Base-by-base conservation (phyloP, 2,329 filamentous ascomycete genomes). In the Venturia aucupariae region DNA sequence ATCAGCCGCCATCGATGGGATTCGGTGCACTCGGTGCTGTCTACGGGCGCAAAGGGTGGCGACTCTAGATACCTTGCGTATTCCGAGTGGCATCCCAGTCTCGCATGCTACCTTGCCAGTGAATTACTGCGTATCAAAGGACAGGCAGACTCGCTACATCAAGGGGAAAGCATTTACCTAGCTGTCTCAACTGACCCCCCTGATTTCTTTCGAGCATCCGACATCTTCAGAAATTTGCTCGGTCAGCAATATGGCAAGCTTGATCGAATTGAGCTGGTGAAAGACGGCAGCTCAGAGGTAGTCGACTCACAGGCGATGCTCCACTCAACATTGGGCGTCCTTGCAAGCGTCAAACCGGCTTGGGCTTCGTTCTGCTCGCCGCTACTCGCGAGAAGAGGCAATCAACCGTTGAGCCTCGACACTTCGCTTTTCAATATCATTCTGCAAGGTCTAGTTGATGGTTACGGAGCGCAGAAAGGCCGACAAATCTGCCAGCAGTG, bases 391-490 rank as follows among this genome's bases (percentile, higher is more conserved):
- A 48, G 19, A 11, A 22, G 10, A n/a, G 30, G 59, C 61, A 46
- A 35, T 71, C 54, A 46, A 30, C 17, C 60, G 72, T 11, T 57
- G 44, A 22, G 32, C 64, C 69, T 78, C 35, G 71, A 75, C 15
- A 68, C 75, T 0, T 69, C 71, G 3, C 72, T 79, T 6, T 85
- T 86, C 75, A 81, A 84, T 66, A 69, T 70, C 22, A 66, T 85
- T 7, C 79, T 89, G 7, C 75, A 79, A 54, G 82, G 81, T n/a
- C 75, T 86, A 10, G 79, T 83, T 2, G 77, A 80, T 35, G 74
- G 75, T 0, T 77, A 80, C 59, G 81, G 80, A 63, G 80, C 78
- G 65, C 64, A 67, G 11, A 75, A 75, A 41, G 86, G 81, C 65
- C 78, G 75, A 65, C 72, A 69, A 4, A 68, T 85, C 41, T 81